These are phyloP conservation scores for Hypoxylon lenormandii DNA, from an alignment of 495 filamentous ascomycete genomes.

Conservation along the genomic window DNA sequence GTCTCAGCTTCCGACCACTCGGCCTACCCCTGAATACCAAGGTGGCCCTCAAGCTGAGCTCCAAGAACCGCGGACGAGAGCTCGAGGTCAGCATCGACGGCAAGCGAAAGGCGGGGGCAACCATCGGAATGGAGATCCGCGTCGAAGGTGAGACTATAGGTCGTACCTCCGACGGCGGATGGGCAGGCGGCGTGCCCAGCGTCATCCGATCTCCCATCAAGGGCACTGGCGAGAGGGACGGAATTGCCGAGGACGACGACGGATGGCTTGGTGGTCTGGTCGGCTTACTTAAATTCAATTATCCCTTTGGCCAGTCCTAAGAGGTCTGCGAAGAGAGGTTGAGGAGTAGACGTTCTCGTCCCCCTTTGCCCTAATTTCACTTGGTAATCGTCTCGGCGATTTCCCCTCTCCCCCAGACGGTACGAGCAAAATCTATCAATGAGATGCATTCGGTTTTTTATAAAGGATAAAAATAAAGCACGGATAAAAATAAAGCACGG, in stretches of 20 bases:
- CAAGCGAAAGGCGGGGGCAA: conserved; percentile 76
- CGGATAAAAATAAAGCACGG: no score
- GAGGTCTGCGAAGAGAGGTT: not conserved
- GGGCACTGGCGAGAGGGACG: conserved; percentile 54
- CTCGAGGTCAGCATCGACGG: conserved; percentile 92
- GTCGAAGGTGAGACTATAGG: conserved; percentile 84
- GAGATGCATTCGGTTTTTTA: no score
- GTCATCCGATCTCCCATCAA: conserved; percentile 67
- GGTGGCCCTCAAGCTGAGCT: conserved; percentile 83
- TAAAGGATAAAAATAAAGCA: no score
- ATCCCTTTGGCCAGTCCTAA: conserved; percentile 74
- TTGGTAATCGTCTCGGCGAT: not conserved
- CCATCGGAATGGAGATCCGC: conserved; percentile 85
- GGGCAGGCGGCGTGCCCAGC: conserved; percentile 76
- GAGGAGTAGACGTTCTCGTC: not conserved
- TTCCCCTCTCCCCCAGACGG: no score
- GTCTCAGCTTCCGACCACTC: conserved; percentile 88
- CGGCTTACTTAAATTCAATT: conserved; percentile 94
- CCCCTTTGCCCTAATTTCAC: not conserved
- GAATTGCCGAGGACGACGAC: conserved; percentile 75
- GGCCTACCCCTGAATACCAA: conserved; percentile 87
- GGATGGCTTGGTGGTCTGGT: conserved; percentile 98
- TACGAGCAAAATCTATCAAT: no score
- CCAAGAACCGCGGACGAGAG: conserved; percentile 83
- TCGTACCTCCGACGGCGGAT: conserved; percentile 61